These are phyloP conservation scores for Anthracocystis walkeri DNA, from an alignment of 1,284 basidiomycete species.

Conservation along the genomic window DNA sequence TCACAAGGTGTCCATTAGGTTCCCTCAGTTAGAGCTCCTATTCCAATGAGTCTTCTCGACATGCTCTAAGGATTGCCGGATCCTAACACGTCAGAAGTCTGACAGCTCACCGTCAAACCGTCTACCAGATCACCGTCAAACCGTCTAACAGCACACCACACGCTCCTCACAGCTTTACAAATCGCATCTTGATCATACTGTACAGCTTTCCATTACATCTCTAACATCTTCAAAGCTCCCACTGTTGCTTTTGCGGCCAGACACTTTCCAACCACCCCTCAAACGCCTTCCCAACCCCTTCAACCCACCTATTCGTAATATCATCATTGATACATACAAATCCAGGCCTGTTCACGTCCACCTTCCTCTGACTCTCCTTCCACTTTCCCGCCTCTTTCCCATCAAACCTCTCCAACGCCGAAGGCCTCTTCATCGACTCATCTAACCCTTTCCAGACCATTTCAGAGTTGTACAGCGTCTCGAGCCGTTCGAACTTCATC, in stretches of 20 bases:
- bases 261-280: constrained; percentile 21
- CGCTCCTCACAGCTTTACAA: too few relatives aligned
- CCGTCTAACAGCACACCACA: too few relatives aligned
- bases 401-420: constrained; percentile 13
- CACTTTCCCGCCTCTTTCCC: constrained; percentile 8
- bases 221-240: constrained; percentile 29
- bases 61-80: too few relatives aligned
- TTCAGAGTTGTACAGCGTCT: constrained; percentile 23
- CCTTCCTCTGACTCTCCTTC: constrained; percentile 17
- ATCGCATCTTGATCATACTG: too few relatives aligned
- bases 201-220: too few relatives aligned
- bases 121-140: too few relatives aligned
- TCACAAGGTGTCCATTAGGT: too few relatives aligned
- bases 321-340: constrained; percentile 54
- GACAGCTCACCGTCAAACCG: too few relatives aligned
- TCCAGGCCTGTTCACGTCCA: constrained; percentile 13
- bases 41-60: too few relatives aligned
- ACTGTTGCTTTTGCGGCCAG: constrained; percentile 32
- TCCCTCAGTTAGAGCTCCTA: too few relatives aligned
- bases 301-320: constrained; percentile 27
- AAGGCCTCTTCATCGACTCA: neutral
- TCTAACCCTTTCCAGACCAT: constrained; percentile 12
- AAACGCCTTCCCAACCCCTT: constrained; percentile 20
- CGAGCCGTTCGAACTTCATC: constrained; percentile 34
- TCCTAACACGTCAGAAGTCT: too few relatives aligned